Base-by-base conservation (phyloP, 2,329 filamentous ascomycete genomes). In the Colletotrichum scovillei region DNA sequence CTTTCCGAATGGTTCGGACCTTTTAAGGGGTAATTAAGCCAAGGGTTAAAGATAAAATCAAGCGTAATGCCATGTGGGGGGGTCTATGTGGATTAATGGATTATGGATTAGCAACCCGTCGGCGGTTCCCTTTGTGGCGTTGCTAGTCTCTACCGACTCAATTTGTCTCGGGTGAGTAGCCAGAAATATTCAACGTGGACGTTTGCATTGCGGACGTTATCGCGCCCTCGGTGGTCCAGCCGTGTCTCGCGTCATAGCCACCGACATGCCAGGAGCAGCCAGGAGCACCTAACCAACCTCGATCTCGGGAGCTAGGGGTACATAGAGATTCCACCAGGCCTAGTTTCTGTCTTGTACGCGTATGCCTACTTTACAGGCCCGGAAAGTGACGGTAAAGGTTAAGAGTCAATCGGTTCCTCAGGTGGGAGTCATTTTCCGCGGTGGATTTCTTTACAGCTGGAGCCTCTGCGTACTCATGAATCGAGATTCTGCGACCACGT, bases 31-130 rank as follows among this genome's bases (percentile, higher is more conserved):
- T 30, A 30, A 52, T 53, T 30, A 63, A 30, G 42, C 62, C 49
- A 49, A 49, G 58, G 38, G 35, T 63, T 63, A 63, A 63, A 63
- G 35, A 63, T 63, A 30, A 63, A 63, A 30, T 63, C 42, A 63
- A 46, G 42, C 62, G 26, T 63, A 52, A 63, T 53, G 62, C 42
- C 24, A 28, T 26, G 60, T 63, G 60, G 60, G 24, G 32, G 28
- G 42, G 42, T 35, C 32, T 35, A 42, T 42, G 42, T 24, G 49
- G 38, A 35, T 35, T 35, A 35, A 35, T 63, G 60, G 60, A 49
- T 42, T 42, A 42, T 42, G 38, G 38, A 42, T 42, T 28, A 63
- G 60, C 60, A 62, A 49, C 42, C 16, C 42, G 42, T 49, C 42
- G 42, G 42, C 42, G 19, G 7, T 49, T 49, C 42, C 42, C 42